These are phyloP conservation scores for Ilyonectria destructans DNA, from an alignment of 2,329 filamentous ascomycete species.

Conservation along the genomic window DNA sequence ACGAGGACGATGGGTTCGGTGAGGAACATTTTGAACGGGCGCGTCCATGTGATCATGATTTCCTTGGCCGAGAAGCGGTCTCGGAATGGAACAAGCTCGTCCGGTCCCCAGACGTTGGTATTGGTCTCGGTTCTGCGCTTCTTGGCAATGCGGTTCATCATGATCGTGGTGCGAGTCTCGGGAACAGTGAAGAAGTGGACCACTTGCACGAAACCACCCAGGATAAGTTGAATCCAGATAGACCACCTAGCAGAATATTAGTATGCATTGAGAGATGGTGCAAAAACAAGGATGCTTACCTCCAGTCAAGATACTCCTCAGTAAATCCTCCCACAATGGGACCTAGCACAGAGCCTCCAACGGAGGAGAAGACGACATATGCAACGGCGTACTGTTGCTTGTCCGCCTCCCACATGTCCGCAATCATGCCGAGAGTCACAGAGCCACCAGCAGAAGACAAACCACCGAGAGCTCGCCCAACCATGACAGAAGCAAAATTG, in stretches of 20 bases:
- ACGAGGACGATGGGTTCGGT: conserved; percentile 83
- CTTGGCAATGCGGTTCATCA: conserved; percentile 87
- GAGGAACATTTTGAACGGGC: conserved; percentile 81
- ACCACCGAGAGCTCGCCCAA: conserved; percentile 80
- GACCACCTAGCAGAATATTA: conserved; percentile 63
- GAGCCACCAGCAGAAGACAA: conserved; percentile 81
- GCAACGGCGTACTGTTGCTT: conserved; percentile 83
- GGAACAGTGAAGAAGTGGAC: conserved; percentile 81
- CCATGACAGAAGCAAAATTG: conserved; percentile 80
- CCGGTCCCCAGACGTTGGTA: conserved; percentile 79
- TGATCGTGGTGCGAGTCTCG: conserved; percentile 82
- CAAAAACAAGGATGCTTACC: conserved; percentile 56
- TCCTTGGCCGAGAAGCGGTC: conserved; percentile 74
- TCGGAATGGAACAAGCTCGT: conserved; percentile 76
- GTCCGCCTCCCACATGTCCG: conserved; percentile 81
- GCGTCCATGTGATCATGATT: conserved; percentile 70
- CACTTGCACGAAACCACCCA: conserved; percentile 79
- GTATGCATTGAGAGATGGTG: background rate
- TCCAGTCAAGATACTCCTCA: conserved; percentile 78
- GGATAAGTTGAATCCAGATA: conserved; percentile 90
- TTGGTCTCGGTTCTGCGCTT: conserved; percentile 74
- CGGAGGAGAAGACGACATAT: conserved; percentile 84
- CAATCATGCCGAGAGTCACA: conserved; percentile 83
- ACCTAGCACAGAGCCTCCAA: conserved; percentile 83
- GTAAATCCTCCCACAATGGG: conserved; percentile 86